Base-by-base conservation (phyloP, 192 early-diverging fungal genomes). In the Podila epigama region DNA sequence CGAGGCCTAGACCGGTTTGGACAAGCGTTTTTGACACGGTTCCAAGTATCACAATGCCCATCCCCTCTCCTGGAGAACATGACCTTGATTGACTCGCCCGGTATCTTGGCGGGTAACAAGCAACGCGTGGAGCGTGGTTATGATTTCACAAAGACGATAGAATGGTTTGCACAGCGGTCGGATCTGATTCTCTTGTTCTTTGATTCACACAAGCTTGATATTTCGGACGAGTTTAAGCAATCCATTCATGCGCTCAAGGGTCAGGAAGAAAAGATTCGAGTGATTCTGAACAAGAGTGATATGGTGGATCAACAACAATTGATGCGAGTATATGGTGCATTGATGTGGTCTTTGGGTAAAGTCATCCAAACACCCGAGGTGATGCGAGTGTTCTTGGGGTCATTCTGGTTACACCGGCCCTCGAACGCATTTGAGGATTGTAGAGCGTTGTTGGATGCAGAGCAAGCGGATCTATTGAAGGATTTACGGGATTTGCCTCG, bases 261-360 rank as follows among this genome's bases (percentile, higher is more conserved):
- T 5, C 90, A 97, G 58, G 94, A 95, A 58, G 94, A 96, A 63
- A 97, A 96, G 68, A 84, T 95, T 25, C 85, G 92, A 28, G 86
- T 95, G 2, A 90, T 95, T 42, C 80, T 97, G 34, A 97, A 97
- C 83, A 97, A 97, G 80, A 89, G 91, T 58, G 93, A 97, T 68
- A 88, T 89, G 89, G 90, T 97, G 27, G 91, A 82, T 70, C 89
- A 89, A 60, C 94, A 95, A 70, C 90, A 97, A 79, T 79, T 97
- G 65, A 92, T 96, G 92, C 77, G 94, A 27, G 93, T 96, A 62
- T 91, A 96, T 78, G 95, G 95, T 57, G 94, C 95, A 4, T 75
- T 96, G 79, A 96, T 96, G 95, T 96, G 93, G 94, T 93, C 93
- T 16, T 84, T 96, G 18, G 95, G 94, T 40, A 93, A 93, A 75